phyloP scores from a whole-genome alignment of 129 eudicot species.

The Saussurea involucrata region DNA sequence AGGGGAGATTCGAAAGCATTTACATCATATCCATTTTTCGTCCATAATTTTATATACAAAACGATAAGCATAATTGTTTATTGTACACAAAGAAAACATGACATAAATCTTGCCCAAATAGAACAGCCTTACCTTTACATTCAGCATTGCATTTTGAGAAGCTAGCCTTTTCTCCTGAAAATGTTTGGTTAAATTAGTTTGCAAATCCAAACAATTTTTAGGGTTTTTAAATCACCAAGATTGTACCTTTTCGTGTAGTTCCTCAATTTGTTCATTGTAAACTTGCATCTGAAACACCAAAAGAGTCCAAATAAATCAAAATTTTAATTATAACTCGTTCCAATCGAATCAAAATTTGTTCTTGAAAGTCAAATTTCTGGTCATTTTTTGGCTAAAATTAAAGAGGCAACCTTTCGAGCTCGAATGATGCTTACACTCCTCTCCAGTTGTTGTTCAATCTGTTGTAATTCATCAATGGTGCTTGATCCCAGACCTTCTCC shows the following conservation, averaged over 20 bases:
- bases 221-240: not conserved
- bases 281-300: conserved; percentile 59
- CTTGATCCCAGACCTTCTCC: conserved; percentile 73
- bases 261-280: conserved; percentile 62
- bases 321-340: too few relatives aligned
- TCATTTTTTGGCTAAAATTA: not conserved
- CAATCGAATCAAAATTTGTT: not conserved
- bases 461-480: conserved; percentile 63
- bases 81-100: conserved; percentile 13
- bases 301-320: conserved; percentile 1
- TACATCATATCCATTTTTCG: not conserved
- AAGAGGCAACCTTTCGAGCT: conserved; percentile 60
- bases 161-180: conserved; percentile 64
- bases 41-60: not conserved
- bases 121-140: conserved; percentile 51
- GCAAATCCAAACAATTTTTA: not conserved
- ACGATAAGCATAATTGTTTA: conserved; percentile 20
- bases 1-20: conserved; percentile 18
- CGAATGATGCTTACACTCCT: conserved; percentile 57
- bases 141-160: conserved; percentile 66
- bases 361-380: not conserved
- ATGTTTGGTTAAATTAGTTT: not conserved
- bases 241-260: conserved; percentile 63
- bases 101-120: not conserved
- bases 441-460: conserved; percentile 69